A percentile compares a stretch with the other conserved stretches of the same genome.
Evolutionary conservation across 805 yeast species (phyloP).

Genomic region (Lipomyces yamanashiensis): DNA sequence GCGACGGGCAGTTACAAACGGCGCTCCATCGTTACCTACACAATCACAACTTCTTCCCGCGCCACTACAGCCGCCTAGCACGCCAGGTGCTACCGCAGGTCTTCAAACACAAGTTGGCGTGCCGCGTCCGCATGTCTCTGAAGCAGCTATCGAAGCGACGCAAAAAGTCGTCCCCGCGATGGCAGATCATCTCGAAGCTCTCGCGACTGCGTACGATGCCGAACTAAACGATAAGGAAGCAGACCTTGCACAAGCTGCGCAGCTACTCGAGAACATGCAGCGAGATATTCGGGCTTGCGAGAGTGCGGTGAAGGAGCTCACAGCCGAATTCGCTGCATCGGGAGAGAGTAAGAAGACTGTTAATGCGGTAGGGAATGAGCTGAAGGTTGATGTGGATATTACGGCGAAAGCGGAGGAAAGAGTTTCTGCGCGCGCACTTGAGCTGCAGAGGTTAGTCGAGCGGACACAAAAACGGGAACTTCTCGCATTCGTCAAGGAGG

Average conservation of each 20-base stretch:
- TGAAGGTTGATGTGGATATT: slow-evolving; percentile 5
- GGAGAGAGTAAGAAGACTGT: slow-evolving; percentile 11
- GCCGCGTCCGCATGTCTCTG: slow-evolving; percentile 51
- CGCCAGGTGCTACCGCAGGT: background rate
- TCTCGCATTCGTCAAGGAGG: slow-evolving; percentile 62
- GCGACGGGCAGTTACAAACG: background rate
- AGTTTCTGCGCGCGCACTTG: slow-evolving; percentile 42
- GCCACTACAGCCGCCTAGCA: background rate
- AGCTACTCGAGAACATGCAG: slow-evolving; percentile 50
- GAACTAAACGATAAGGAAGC: slow-evolving; percentile 61
- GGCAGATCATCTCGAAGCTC: slow-evolving; percentile 44
- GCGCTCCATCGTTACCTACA: background rate
- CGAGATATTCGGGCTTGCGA: slow-evolving; percentile 49
- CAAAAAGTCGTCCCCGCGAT: slow-evolving; percentile 52
- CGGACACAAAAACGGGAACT: slow-evolving; percentile 66
- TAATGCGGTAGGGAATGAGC: background rate
- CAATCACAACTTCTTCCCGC: background rate
- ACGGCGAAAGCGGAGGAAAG: slow-evolving; percentile 38
- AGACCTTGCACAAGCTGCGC: slow-evolving; percentile 55
- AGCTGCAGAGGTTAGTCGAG: slow-evolving; percentile 56
- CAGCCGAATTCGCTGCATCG: slow-evolving; percentile 21
- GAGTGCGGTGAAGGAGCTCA: slow-evolving; percentile 41
- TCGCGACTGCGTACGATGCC: slow-evolving; percentile 56
- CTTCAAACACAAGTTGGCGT: background rate
- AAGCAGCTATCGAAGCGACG: slow-evolving; percentile 58